These are phyloP conservation scores for Melastoma malabathricum DNA, from an alignment of 345 rosid genomes.

Conservation along the genomic window DNA sequence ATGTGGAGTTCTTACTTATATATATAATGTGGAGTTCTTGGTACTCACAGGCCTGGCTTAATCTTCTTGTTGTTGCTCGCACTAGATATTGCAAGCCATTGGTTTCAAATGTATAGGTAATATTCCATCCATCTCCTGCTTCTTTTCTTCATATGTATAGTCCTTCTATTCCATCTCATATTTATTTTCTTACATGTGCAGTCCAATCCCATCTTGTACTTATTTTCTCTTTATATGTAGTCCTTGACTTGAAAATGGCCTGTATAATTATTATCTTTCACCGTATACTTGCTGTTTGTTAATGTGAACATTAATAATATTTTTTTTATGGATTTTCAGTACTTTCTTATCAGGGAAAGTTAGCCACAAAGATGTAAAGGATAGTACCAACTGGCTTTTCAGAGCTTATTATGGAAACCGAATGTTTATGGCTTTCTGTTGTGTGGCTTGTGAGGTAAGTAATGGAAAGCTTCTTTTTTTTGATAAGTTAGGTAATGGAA, in stretches of 20 bases:
- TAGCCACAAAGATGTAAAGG: slow-evolving; percentile 91
- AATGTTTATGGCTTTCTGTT: slow-evolving; percentile 86
- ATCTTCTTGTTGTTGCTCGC: slow-evolving; percentile 72
- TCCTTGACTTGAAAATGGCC: too few relatives aligned
- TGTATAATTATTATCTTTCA: too few relatives aligned
- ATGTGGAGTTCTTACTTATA: neutral
- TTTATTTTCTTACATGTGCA: too few relatives aligned
- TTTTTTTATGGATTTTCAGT: slow-evolving; percentile 13
- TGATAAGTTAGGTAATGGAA: too few relatives aligned
- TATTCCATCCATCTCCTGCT: too few relatives aligned
- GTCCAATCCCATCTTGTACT: too few relatives aligned
- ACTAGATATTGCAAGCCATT: slow-evolving; percentile 82
- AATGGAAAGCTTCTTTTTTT: too few relatives aligned
- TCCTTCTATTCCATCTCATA: too few relatives aligned
- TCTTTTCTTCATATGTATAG: too few relatives aligned
- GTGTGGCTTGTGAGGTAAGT: slow-evolving; percentile 84
- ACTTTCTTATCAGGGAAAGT: slow-evolving; percentile 77
- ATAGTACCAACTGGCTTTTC: slow-evolving; percentile 89
- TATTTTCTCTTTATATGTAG: too few relatives aligned
- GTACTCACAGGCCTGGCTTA: slow-evolving; percentile 68
- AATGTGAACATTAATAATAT: too few relatives aligned
- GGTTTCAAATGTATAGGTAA: slow-evolving; percentile 96
- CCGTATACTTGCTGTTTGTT: too few relatives aligned
- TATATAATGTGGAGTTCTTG: neutral
- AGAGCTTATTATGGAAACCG: slow-evolving; percentile 86